Evolutionary conservation across 805 yeast genomes (phyloP), one percentile per base, ranked within the genome.

Genomic region (Saccharomycopsis fodiens): DNA sequence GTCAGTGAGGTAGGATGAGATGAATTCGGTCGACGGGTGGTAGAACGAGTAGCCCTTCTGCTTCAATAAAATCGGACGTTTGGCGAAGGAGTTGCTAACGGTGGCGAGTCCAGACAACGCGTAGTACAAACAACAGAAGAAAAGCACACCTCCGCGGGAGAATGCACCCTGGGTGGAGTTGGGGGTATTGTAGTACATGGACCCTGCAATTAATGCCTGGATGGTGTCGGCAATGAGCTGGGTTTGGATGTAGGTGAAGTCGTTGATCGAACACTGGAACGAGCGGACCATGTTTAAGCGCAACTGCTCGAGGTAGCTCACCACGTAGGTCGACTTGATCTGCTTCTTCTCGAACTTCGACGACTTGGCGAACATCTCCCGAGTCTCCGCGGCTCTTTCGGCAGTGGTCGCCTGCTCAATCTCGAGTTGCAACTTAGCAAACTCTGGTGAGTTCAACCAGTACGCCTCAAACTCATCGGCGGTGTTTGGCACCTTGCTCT

Each of bases 21-120:
- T 54, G 1, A 86, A 83, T 56, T 83, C 91, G 2, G 85, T 78
- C 12, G 86, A 72, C 2, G 89, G 88, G 48, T 79, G 78, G 59
- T 82, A 85, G 47, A 84, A 70, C 0, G 86, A 78, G 54, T 80
- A 85, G 41, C 73, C 71, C 56, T 79, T 78, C 58, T 85, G 94
- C 57, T 85, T 84, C 54, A 73, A 74, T 22, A 82, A 71, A 51
- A 85, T 76, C 40, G 79, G 74, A 52, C 83, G 70, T 38, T 74
- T 67, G 19, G 65, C 72, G 54, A 76, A 67, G 55, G 72, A 59
- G 38, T 64, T 62, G 41, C 69, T 57, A 35, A 69, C 55, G 3
- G 58, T 55, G 23, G 78, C 74, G 40, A 74, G 53, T 38, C 73
- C 71, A 65, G 70, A 64, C 55, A 75, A 65, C 6, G 71, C 60